Base-by-base conservation (phyloP, 2,329 filamentous ascomycete species). In the Cladosporium sp. region DNA sequence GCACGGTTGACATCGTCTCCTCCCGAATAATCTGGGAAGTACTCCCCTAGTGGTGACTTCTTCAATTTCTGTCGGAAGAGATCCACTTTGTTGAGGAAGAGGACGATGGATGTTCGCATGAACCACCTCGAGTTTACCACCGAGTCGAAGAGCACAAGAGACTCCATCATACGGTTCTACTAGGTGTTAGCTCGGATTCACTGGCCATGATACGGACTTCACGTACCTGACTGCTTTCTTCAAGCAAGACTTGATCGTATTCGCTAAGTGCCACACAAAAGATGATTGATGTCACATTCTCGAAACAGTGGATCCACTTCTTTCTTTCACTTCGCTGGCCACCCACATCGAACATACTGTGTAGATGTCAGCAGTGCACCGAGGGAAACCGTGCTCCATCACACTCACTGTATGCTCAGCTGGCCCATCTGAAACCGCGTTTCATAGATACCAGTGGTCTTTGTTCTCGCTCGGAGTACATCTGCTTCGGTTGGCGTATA, bases 231-330 rank as follows among this genome's bases (percentile, higher is more conserved):
- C 92, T 96, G 72, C 89, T 95, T 72, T 97, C 93, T 72, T 99
- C 93, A 36, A 99, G 77, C 48, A 99, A 76, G 4, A 96, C 92
- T 73, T 99, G 93, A 66, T 99, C 93, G 69, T 99, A 99, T 72
- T 99, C 93, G 74, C 91, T 97, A 61, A 99, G 75, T 13, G 93
- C 93, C 55, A 99, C 93, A 66, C 93, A 99, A 73, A 99, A 99
- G 61, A 99, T 99, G 70, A 99, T 99, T 3, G 93, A 97, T 38
- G 93, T 99, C 63, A 99, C 93, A 63, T 97, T 97, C 71, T 99
- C 93, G 70, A 99, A 99, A 75, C 93, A 99, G 73, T 99, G 93
- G 67, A 99, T 99, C 93, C 93, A 99, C 75, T 99, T 99, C 78
- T 99, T 99, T 56, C 93, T 83, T 73, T 99, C 93, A 70, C 92